Base-by-base conservation (phyloP, 2,329 filamentous ascomycete genomes). In the Clonostachys byssicola region DNA sequence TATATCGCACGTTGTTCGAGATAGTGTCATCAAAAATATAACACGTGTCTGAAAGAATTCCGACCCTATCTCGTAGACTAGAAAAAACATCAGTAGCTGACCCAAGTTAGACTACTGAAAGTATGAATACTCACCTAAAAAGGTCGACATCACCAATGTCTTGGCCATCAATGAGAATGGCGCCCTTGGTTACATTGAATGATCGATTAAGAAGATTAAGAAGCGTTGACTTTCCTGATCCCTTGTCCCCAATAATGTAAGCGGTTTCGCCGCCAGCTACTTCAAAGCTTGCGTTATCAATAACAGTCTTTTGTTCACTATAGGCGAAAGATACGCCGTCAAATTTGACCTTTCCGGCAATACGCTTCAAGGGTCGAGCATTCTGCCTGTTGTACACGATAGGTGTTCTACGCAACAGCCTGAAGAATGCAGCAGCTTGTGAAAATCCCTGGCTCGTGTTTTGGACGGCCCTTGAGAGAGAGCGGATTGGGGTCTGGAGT, bases 401-500 rank as follows among this genome's bases (percentile, higher is more conserved):
- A n/a, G 78, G 72, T 49, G 81, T 74, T 17, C 73, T 79, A 51
- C 71, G 70, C 77, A 83, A 80, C 42, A 83, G 72, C 48, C 79
- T 76, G 14, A 83, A 62, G 20, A 83, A 67, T 20, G 76, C 71
- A 57, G 83, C 77, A 6, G 79, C 78, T 48, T 81, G 72, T 41
- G 83, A 77, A 35, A 83, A 68, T 48, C 80, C 73, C 51, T 74
- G 71, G 48, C 77, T 78, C 51, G 83, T 72, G 43, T 64, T 75
- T 56, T 77, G 79, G 7, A 80, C 78, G 30, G 83, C 64, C 16
- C 68, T 67, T 7, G 78, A 75, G 58, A 90, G 89, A 63, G 87
- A 89, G 53, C 83, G 83, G 46, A 90, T 73, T 3, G 86, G 86
- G 3, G 79, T 77, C 41, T 86, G 85, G 36, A 90, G 72, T 57